These are phyloP conservation scores for Neurospora crassa DNA, from an alignment of 2,329 filamentous ascomycete genomes.

Conservation along the genomic window DNA sequence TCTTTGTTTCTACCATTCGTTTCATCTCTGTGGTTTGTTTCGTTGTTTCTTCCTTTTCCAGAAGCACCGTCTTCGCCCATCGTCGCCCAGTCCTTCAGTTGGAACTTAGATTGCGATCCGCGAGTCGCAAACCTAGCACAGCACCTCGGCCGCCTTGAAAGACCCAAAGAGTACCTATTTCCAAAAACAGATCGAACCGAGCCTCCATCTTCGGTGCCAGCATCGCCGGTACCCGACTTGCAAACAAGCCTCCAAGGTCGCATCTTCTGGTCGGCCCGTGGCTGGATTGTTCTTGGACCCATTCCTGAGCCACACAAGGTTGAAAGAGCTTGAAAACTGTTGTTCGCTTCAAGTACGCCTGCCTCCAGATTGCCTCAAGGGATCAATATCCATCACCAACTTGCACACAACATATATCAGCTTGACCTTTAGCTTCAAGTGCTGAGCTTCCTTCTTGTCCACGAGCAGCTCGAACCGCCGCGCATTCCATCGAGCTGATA, in stretches of 20 bases:
- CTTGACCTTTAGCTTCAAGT: background rate
- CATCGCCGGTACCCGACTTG: background rate
- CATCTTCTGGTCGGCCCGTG: background rate
- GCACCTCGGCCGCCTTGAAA: background rate
- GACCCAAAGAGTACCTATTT: background rate
- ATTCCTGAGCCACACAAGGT: background rate
- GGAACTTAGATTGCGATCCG: background rate
- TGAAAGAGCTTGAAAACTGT: background rate
- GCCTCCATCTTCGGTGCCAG: conserved; percentile 1
- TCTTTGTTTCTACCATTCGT: background rate
- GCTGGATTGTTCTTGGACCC: background rate
- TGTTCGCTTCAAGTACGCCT: background rate
- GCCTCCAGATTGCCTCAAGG: background rate
- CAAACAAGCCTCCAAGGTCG: background rate
- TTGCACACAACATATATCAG: background rate
- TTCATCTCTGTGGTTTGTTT: background rate
- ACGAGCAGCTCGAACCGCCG: background rate
- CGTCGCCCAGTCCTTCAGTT: background rate
- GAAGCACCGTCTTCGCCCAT: background rate
- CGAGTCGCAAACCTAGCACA: background rate
- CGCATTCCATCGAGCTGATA: background rate
- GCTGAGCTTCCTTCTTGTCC: background rate
- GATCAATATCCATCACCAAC: background rate
- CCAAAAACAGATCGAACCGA: background rate
- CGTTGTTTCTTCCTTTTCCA: background rate